These are phyloP conservation scores for Xylaria sp. DNA, from an alignment of 2,329 filamentous ascomycete genomes.

Conservation along the genomic window DNA sequence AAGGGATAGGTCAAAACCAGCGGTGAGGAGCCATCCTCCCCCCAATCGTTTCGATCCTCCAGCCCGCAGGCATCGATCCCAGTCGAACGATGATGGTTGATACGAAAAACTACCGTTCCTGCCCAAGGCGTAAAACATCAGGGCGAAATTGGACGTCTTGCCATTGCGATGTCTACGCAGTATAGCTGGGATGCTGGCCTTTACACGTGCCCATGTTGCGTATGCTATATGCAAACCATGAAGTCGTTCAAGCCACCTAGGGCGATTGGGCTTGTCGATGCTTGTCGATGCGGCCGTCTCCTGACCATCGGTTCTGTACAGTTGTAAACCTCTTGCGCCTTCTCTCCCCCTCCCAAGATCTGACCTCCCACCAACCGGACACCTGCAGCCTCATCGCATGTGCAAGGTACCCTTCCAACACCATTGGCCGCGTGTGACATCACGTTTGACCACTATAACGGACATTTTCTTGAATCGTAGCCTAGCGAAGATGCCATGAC, in stretches of 20 bases:
- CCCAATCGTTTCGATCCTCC: slow-evolving; percentile 17
- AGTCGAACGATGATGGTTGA: slow-evolving; percentile 25
- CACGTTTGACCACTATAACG: slow-evolving; percentile 25
- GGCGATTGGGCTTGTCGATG: slow-evolving; percentile 19
- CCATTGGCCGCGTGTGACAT: slow-evolving; percentile 30
- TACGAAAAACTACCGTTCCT: slow-evolving; percentile 29
- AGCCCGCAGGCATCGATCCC: slow-evolving; percentile 17
- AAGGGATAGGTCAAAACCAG: slow-evolving; percentile 29
- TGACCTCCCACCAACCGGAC: slow-evolving; percentile 30
- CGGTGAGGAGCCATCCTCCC: slow-evolving; percentile 29
- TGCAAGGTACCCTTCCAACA: slow-evolving; percentile 32
- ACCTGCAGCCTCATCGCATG: slow-evolving; percentile 34
- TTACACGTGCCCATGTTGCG: slow-evolving; percentile 18
- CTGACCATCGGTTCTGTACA: slow-evolving; percentile 13
- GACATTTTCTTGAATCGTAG: slow-evolving; percentile 22
- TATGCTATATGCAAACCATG: slow-evolving; percentile 13
- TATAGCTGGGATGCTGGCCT: slow-evolving; percentile 20
- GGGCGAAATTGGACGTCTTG: slow-evolving; percentile 20
- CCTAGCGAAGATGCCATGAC: slow-evolving; percentile 6
- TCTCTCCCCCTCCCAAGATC: slow-evolving; percentile 26
- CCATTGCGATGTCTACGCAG: slow-evolving; percentile 22
- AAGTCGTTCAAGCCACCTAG: slow-evolving; percentile 2
- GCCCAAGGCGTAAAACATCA: slow-evolving; percentile 26
- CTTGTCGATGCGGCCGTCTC: slow-evolving; percentile 20
- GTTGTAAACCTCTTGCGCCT: slow-evolving; percentile 17